phyloP scores from a whole-genome alignment of 2,329 filamentous ascomycete genomes.

The Fusarium aywerte region DNA sequence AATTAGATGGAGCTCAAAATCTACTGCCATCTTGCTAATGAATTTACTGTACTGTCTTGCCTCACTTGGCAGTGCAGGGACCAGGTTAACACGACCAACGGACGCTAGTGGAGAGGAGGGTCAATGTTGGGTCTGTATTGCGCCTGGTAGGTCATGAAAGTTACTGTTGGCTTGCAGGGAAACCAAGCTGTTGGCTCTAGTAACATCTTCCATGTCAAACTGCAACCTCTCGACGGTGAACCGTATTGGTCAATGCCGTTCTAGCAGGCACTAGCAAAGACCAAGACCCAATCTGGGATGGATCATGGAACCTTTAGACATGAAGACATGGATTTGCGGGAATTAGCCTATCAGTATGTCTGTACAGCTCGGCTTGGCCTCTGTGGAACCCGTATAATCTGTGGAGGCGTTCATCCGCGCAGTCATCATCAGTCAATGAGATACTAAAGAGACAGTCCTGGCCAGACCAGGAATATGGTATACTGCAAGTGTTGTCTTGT shows the following conservation, averaged over 20 bases:
- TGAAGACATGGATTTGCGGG: slow-evolving; percentile 3
- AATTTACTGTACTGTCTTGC: not conserved
- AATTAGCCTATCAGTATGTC: slow-evolving; percentile 11
- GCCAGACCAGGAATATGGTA: not conserved
- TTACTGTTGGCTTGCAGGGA: not conserved
- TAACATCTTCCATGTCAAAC: not conserved
- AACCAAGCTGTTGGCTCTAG: slow-evolving; percentile 26
- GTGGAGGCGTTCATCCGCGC: not conserved
- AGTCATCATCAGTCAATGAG: not conserved
- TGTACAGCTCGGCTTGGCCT: no score
- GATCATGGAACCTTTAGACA: not conserved
- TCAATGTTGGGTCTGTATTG: not conserved
- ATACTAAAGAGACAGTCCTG: not conserved
- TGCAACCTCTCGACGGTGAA: not conserved
- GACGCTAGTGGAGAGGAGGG: not conserved
- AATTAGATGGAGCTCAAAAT: not conserved
- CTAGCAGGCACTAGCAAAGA: not conserved
- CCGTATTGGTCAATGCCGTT: not conserved
- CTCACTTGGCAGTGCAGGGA: not conserved
- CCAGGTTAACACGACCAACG: slow-evolving; percentile 1
- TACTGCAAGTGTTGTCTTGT: not conserved
- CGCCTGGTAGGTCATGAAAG: slow-evolving; percentile 1
- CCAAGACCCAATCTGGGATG: not conserved
- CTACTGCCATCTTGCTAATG: no score
- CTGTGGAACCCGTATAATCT: not conserved